Evolutionary conservation across 2,329 filamentous ascomycete genomes (phyloP).

Genomic region (Akanthomyces dipterigenus): DNA sequence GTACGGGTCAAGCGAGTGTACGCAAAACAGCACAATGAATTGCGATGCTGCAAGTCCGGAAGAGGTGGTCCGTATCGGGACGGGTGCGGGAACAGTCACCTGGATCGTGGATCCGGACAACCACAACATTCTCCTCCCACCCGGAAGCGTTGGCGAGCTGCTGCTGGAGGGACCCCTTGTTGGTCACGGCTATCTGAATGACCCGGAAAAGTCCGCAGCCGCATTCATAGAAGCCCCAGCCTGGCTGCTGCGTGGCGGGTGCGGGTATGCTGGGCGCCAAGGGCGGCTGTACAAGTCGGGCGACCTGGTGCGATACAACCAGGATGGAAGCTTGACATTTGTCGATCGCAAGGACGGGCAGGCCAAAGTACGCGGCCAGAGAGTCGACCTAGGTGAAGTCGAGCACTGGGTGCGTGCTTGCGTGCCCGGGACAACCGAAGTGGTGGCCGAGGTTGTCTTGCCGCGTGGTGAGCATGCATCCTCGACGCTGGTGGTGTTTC

Average conservation of each 20-base stretch:
- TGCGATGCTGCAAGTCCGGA: background rate
- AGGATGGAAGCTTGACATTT: background rate
- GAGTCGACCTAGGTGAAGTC: background rate
- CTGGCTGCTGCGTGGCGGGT: background rate
- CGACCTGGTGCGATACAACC: background rate
- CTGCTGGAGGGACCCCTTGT: slow-evolving; percentile 27
- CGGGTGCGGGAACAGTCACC: background rate
- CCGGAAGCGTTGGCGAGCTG: slow-evolving; percentile 25
- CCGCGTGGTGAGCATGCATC: too few relatives aligned
- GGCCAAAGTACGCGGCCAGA: background rate
- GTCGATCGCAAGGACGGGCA: background rate
- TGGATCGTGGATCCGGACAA: background rate
- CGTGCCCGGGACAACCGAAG: background rate
- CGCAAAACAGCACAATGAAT: background rate
- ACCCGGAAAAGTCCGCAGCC: slow-evolving; percentile 29
- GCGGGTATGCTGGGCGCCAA: background rate
- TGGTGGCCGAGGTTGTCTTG: background rate
- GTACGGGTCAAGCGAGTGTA: background rate
- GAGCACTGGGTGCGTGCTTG: background rate
- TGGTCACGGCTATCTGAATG: slow-evolving; percentile 34
- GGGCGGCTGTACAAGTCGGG: background rate
- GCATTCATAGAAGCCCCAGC: slow-evolving; percentile 19
- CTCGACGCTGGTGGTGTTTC: too few relatives aligned
- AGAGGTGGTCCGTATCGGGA: background rate
- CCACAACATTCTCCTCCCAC: slow-evolving; percentile 18